Evolutionary conservation across 2,329 filamentous ascomycete species (phyloP).

Genomic region (Colletotrichum sojae): DNA sequence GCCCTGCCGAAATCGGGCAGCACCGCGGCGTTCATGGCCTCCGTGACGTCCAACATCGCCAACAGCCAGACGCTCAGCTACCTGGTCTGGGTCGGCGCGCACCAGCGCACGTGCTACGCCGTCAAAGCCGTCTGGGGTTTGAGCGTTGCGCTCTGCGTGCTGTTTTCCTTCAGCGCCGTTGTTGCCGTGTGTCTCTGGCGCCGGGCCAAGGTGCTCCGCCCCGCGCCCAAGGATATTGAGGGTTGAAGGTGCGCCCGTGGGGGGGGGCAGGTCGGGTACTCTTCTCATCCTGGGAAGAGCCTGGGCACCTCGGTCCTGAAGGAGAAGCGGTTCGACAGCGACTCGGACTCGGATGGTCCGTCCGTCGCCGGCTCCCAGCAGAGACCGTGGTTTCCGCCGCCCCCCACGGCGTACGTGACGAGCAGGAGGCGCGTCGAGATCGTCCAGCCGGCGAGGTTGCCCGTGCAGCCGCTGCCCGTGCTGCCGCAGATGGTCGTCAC

Average conservation of each 20-base stretch:
- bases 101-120: conserved; percentile 80
- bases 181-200: conserved; percentile 74
- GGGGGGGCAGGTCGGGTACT: conserved; percentile 44
- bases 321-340: conserved; percentile 51
- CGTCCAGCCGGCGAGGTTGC: conserved; percentile 33
- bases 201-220: conserved; percentile 62
- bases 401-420: conserved; percentile 51
- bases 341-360: conserved; percentile 47
- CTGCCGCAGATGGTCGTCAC: conserved; percentile 34
- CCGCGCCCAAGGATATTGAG: conserved; percentile 63
- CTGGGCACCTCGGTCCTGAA: conserved; percentile 54
- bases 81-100: conserved; percentile 65
- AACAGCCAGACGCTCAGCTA: conserved; percentile 54
- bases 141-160: conserved; percentile 81
- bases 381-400: conserved; percentile 50
- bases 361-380: conserved; percentile 32
- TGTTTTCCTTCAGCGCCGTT: conserved; percentile 76
- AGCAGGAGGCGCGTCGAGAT: conserved; percentile 31
- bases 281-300: conserved; percentile 24
- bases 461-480: conserved; percentile 39
- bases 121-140: conserved; percentile 92
- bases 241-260: conserved; percentile 64
- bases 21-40: conserved; percentile 60
- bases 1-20: conserved; percentile 59
- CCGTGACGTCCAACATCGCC: conserved; percentile 59